A percentile compares a stretch with the other conserved stretches of the same genome.
These are phyloP conservation scores for Harrya chromipes DNA, from an alignment of 768 basidiomycete genomes.

Conservation along the genomic window DNA sequence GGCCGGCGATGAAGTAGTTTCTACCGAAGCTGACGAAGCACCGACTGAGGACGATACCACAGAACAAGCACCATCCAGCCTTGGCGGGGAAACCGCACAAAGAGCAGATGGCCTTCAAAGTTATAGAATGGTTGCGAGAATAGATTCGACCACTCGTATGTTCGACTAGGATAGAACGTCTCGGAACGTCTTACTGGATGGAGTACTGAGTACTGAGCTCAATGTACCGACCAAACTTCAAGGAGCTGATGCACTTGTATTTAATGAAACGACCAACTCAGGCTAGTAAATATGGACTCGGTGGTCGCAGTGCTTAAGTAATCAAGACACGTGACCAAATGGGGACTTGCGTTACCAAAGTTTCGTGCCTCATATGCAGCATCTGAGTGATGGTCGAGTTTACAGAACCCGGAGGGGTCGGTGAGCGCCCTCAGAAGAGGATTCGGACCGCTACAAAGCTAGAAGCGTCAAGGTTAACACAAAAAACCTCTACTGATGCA, in stretches of 20 bases:
- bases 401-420: constrained; percentile 13
- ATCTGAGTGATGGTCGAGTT: constrained; percentile 17
- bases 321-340: constrained; percentile 10
- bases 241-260: too few relatives aligned
- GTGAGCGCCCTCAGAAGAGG: constrained; percentile 27
- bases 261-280: too few relatives aligned
- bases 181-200: too few relatives aligned
- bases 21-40: background rate
- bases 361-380: background rate
- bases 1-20: background rate
- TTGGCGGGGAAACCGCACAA: background rate
- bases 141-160: background rate
- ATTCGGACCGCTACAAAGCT: constrained; percentile 10
- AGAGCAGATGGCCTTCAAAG: background rate
- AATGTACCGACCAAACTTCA: too few relatives aligned
- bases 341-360: background rate
- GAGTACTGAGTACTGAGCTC: too few relatives aligned
- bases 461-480: background rate
- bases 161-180: too few relatives aligned
- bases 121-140: background rate
- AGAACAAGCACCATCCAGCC: background rate
- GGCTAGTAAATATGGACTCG: too few relatives aligned
- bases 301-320: too few relatives aligned
- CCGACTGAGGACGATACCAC: background rate
- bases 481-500: constrained; percentile 17